Evolutionary conservation across 1,284 basidiomycete species (phyloP), one percentile per base, ranked within the genome.

Genomic region (Grifola frondosa): DNA sequence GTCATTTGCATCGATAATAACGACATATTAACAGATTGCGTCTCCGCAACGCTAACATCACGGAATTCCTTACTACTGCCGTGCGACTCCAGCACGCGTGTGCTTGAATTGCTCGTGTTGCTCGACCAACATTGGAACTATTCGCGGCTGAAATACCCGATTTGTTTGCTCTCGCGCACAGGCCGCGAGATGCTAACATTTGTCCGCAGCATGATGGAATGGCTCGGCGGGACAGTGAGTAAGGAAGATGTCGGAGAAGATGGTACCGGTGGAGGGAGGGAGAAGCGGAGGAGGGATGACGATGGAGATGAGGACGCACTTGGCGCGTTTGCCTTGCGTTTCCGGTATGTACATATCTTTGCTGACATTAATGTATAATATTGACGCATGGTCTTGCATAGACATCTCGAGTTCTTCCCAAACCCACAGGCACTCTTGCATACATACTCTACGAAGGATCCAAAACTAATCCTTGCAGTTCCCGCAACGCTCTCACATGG

Each of bases 41-140:
- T 96, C 45, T 91, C 91, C 5, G 80, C 88, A 5, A 94, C 93
- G 0, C 71, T 93, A 30, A 74, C 84, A 35, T 82, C 84, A 15
- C 75, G 82, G 32, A 82, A 84, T 35, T 92, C 91, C 8, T 74
- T 99, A 19, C 76, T 99, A 17, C 73, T 98, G 28, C 97, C 97
- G 4, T 91, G 91, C 56, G 97, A 99, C 62, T 83, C 94, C 0
- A 94, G 95, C 23, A 93, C 94, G 0, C 85, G 97, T 16, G 75
- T 99, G 4, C 78, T 99, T 17, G 97, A 99, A 61, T 75, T 99
- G 5, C 80, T 99, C 23, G 91, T 99, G 16, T 73, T 99, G 9
- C 80, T 99, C 30, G 97, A 99, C 61, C 94, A 97, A 62, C 96
- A 99, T 63, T 99, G 97, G 97, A 88, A 87, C 39, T 98, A 84